These are phyloP conservation scores for Cryptococcus sp. DNA, from an alignment of 1,284 basidiomycete genomes.

Conservation along the genomic window DNA sequence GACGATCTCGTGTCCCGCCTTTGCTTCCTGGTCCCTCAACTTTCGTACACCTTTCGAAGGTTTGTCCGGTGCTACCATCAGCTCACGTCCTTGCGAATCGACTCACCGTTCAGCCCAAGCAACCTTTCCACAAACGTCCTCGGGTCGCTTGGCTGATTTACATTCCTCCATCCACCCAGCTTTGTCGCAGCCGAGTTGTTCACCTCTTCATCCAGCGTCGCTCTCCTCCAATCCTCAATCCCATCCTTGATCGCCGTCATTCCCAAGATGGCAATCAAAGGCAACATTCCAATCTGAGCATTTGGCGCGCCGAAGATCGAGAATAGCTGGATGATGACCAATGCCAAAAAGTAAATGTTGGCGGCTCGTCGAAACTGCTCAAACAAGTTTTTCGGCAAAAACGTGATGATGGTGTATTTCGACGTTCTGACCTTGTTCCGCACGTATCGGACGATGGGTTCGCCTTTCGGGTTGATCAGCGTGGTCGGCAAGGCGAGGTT, in stretches of 20 bases:
- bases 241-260: slow-evolving; percentile 94
- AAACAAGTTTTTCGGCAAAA: slow-evolving; percentile 87
- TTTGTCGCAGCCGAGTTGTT: slow-evolving; percentile 44
- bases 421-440: slow-evolving; percentile 93
- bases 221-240: slow-evolving; percentile 87
- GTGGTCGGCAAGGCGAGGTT: slow-evolving; percentile 50
- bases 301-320: slow-evolving; percentile 84
- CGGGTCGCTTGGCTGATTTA: slow-evolving; percentile 76
- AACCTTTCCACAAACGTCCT: slow-evolving; percentile 69
- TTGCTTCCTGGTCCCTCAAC: slow-evolving; percentile 73
- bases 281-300: slow-evolving; percentile 77
- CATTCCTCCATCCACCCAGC: slow-evolving; percentile 80
- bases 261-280: slow-evolving; percentile 76
- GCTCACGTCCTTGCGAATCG: slow-evolving; percentile 31
- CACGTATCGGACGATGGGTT: slow-evolving; percentile 70
- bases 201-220: slow-evolving; percentile 71
- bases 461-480: slow-evolving; percentile 52
- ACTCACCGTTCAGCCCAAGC: slow-evolving; percentile 47
- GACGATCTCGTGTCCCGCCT: slow-evolving; percentile 57
- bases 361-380: slow-evolving; percentile 88
- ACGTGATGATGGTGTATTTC: slow-evolving; percentile 87
- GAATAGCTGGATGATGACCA: slow-evolving; percentile 84
- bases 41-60: slow-evolving; percentile 80
- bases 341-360: slow-evolving; percentile 83
- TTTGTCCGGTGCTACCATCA: slow-evolving; percentile 26